Conservation (phyloP, 2,329 filamentous ascomycete species). For the Penicillium rolfsii region DNA sequence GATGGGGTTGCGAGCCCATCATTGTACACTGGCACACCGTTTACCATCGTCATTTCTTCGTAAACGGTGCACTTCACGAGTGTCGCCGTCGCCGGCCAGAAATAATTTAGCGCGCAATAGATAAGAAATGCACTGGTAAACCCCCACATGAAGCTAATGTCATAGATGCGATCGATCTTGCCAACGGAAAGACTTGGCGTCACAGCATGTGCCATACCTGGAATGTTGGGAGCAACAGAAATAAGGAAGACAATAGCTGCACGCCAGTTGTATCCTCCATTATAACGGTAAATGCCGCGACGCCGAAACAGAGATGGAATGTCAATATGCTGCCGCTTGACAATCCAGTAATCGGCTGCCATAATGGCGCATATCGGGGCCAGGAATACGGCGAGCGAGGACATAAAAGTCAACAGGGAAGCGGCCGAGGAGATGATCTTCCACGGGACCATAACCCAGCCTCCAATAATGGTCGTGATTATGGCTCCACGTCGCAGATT, state of each 20-base stretch:
- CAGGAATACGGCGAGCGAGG: slow-evolving; percentile 48
- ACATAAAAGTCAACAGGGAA: slow-evolving; percentile 49
- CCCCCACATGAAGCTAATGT: slow-evolving; percentile 1
- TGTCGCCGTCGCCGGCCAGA: background rate
- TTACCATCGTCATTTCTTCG: background rate
- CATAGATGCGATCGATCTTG: background rate
- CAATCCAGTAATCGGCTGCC: slow-evolving; percentile 47
- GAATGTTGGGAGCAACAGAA: slow-evolving; percentile 37
- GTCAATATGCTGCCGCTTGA: slow-evolving; percentile 46
- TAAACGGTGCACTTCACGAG: background rate
- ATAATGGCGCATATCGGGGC: slow-evolving; percentile 45
- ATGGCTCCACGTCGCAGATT: slow-evolving; percentile 72
- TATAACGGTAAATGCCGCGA: slow-evolving; percentile 11
- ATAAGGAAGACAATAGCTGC: slow-evolving; percentile 41
- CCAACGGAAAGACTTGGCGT: slow-evolving; percentile 2
- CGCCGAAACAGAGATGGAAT: slow-evolving; percentile 42
- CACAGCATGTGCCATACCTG: slow-evolving; percentile 29
- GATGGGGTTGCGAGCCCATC: background rate
- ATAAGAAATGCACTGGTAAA: background rate
- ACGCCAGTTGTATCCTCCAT: slow-evolving; percentile 37
- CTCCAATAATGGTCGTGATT: background rate
- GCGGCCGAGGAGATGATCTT: slow-evolving; percentile 47
- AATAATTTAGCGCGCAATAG: background rate
- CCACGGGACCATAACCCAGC: slow-evolving; percentile 45
- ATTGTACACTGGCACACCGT: background rate